Conservation (phyloP, 768 basidiomycete species). For the Pisolithus albus region DNA sequence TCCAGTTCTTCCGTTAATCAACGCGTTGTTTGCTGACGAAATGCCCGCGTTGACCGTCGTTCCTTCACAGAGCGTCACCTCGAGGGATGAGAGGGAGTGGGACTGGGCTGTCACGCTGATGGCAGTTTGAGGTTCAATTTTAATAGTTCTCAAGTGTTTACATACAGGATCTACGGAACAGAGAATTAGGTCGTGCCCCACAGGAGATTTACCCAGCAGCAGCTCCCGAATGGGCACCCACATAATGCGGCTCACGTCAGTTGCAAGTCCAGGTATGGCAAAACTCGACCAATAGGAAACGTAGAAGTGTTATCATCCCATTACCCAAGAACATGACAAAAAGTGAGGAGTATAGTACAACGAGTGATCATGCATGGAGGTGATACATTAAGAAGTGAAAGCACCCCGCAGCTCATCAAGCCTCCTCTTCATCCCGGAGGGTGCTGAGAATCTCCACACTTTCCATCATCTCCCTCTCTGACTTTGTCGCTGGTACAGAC, state of each 20-base stretch:
- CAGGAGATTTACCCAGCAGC: too few species aligned
- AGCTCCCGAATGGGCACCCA: too few species aligned
- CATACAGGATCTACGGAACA: too few species aligned
- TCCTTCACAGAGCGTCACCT: constrained; percentile 16
- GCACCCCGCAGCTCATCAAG: constrained; percentile 24
- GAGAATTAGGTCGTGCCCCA: too few species aligned
- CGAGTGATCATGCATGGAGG: too few species aligned
- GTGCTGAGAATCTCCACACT: constrained; percentile 74
- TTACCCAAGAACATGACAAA: not conserved
- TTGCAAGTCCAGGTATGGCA: too few species aligned
- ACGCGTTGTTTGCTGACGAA: constrained; percentile 14
- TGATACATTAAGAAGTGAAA: too few species aligned
- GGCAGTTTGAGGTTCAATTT: constrained; percentile 14
- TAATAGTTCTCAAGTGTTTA: not conserved
- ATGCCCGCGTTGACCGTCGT: constrained; percentile 25
- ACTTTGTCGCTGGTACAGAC: constrained; percentile 81
- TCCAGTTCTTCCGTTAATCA: constrained; percentile 14
- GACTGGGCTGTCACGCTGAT: constrained; percentile 24
- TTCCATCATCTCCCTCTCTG: constrained; percentile 85
- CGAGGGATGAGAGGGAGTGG: constrained; percentile 18
- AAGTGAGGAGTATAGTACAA: not conserved
- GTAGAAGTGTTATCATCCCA: not conserved
- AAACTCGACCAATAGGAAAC: too few species aligned
- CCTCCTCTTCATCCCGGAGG: constrained; percentile 53
- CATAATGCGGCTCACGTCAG: too few species aligned